Evolutionary conservation across 495 filamentous ascomycete genomes (phyloP).

Genomic region (Talaromyces liani): DNA sequence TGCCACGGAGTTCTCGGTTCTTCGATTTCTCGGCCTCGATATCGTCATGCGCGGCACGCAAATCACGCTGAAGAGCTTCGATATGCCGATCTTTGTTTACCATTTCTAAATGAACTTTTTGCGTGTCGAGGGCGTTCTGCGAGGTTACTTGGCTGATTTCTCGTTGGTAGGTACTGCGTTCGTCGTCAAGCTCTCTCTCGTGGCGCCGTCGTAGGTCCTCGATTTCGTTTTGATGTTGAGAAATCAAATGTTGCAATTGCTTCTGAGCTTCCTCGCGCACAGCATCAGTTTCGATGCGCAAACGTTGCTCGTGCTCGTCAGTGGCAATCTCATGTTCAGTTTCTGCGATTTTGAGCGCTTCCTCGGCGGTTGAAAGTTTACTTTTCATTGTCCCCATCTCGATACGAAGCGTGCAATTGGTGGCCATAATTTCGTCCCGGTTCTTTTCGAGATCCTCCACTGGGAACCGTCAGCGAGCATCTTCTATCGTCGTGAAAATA

Average conservation of each 20-base stretch:
- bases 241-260: conserved; percentile 28
- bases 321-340: conserved; percentile 48
- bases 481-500: conserved; percentile 4
- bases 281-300: conserved; percentile 42
- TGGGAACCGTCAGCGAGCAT: conserved; percentile 26
- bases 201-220: conserved; percentile 39
- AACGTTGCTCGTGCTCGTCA: conserved; percentile 47
- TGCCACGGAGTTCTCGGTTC: conserved; percentile 48
- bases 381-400: conserved; percentile 52
- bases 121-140: conserved; percentile 53
- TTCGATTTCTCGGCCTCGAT: conserved; percentile 54
- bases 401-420: conserved; percentile 46
- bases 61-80: conserved; percentile 40
- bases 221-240: conserved; percentile 43
- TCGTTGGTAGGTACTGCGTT: conserved; percentile 45
- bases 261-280: conserved; percentile 30
- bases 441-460: conserved; percentile 60
- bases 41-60: conserved; percentile 49
- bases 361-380: conserved; percentile 34
- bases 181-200: conserved; percentile 57
- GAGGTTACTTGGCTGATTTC: conserved; percentile 61
- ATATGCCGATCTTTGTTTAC: conserved; percentile 56
- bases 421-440: conserved; percentile 46
- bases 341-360: conserved; percentile 41
- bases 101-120: conserved; percentile 55